phyloP scores from a whole-genome alignment of 345 rosid genomes.

The Populus davidiana region DNA sequence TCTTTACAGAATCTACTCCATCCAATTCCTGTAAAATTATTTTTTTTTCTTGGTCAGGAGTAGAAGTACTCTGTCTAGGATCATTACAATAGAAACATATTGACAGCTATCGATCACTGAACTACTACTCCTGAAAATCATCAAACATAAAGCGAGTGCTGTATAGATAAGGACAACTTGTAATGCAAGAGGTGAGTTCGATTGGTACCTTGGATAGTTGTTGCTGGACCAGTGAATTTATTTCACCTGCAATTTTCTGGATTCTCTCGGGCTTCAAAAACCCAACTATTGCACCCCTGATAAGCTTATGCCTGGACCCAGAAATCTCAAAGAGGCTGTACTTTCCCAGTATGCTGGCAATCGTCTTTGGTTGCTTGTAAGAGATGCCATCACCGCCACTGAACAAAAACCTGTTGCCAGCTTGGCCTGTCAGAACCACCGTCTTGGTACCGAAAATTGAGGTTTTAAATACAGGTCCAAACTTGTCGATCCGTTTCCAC shows the following conservation, averaged over 20 bases:
- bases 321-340: not conserved
- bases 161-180: not conserved
- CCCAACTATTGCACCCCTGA: not conserved
- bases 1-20: not conserved
- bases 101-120: not conserved
- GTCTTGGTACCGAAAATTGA: constrained; percentile 7
- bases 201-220: not conserved
- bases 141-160: not conserved
- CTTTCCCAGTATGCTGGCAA: not conserved
- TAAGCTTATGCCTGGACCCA: not conserved
- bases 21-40: not conserved
- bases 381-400: constrained; percentile 1
- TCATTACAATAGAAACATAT: too few relatives aligned
- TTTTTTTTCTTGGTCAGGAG: not conserved
- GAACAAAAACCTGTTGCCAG: not conserved
- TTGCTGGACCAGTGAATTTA: not conserved
- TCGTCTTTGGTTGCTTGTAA: not conserved
- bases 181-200: not conserved
- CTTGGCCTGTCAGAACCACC: constrained; percentile 5
- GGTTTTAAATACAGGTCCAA: not conserved
- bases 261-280: not conserved
- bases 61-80: too few relatives aligned
- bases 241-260: not conserved
- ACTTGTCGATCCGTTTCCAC: not conserved
- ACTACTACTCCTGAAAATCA: not conserved